phyloP scores from a whole-genome alignment of 1,284 basidiomycete genomes.

The Porogramme epimiltina region DNA sequence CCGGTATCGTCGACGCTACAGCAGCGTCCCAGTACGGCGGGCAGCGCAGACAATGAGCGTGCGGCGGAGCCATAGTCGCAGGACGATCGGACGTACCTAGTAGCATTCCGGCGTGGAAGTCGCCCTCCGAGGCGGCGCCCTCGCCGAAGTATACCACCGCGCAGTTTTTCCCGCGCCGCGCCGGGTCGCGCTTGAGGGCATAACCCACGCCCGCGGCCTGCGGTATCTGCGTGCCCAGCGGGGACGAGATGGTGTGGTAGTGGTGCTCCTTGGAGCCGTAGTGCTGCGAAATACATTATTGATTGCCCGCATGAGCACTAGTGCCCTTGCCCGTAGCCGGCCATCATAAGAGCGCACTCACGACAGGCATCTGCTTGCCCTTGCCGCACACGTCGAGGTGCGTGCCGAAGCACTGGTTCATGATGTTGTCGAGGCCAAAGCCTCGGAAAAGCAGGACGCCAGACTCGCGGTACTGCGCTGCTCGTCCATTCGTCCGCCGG shows the following conservation, averaged over 20 bases:
- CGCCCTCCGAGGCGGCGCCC: constrained; percentile 78
- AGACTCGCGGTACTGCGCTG: constrained; percentile 87
- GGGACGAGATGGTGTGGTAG: constrained; percentile 93
- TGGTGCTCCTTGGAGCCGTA: constrained; percentile 85
- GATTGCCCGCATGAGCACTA: not conserved
- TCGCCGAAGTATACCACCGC: constrained; percentile 93
- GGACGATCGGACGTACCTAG: constrained; percentile 39
- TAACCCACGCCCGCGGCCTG: constrained; percentile 94
- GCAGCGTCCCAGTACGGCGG: too few species aligned
- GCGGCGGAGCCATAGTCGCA: too few species aligned
- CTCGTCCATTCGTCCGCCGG: too few species aligned
- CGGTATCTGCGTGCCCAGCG: constrained; percentile 94
- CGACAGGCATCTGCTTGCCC: constrained; percentile 88
- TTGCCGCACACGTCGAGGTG: constrained; percentile 81
- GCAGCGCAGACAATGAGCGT: too few species aligned
- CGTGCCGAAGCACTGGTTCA: constrained; percentile 91
- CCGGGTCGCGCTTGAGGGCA: constrained; percentile 81
- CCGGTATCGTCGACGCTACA: constrained; percentile 69
- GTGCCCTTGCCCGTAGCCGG: not conserved
- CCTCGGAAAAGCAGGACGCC: constrained; percentile 90
- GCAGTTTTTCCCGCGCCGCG: constrained; percentile 72
- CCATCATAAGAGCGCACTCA: constrained; percentile 34
- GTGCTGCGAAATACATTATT: constrained; percentile 67
- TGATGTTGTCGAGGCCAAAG: constrained; percentile 71
- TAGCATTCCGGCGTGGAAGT: constrained; percentile 79